Percentiles rank a stretch among this genome's conserved stretches.
phyloP scores from a whole-genome alignment of 768 basidiomycete genomes.

The Russula olivacea region DNA sequence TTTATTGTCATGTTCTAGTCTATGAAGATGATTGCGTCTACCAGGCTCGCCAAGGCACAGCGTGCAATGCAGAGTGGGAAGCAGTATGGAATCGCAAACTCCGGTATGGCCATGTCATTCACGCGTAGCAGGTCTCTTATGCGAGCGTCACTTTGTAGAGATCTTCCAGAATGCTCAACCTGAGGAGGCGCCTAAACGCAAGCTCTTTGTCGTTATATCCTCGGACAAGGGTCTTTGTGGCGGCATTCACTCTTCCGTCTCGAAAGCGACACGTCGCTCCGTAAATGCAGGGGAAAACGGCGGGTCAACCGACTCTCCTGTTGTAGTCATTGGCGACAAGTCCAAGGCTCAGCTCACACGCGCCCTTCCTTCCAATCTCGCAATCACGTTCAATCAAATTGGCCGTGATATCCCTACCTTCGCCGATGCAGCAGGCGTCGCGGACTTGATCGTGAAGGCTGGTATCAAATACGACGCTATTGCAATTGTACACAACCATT shows the following conservation, averaged over 20 bases:
- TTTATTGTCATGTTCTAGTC: slow-evolving; percentile 44
- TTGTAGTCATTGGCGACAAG: slow-evolving; percentile 96
- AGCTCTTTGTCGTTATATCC: slow-evolving; percentile 90
- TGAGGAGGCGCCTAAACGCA: slow-evolving; percentile 63
- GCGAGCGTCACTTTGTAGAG: slow-evolving; percentile 44
- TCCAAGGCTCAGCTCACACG: slow-evolving; percentile 88
- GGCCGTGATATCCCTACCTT: slow-evolving; percentile 97
- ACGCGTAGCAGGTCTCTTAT: not conserved
- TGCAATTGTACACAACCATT: slow-evolving; percentile 75
- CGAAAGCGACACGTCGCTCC: slow-evolving; percentile 78
- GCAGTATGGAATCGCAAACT: slow-evolving; percentile 87
- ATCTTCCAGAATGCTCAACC: slow-evolving; percentile 75
- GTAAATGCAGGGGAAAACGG: slow-evolving; percentile 46
- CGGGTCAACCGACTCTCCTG: slow-evolving; percentile 54
- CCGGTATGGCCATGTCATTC: slow-evolving; percentile 47
- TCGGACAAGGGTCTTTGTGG: slow-evolving; percentile 99
- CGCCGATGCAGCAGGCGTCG: slow-evolving; percentile 88
- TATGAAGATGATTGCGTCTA: slow-evolving; percentile 99
- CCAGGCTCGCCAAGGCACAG: slow-evolving; percentile 93
- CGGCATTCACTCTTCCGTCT: slow-evolving; percentile 97
- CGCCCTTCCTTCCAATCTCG: slow-evolving; percentile 54
- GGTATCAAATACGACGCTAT: slow-evolving; percentile 85
- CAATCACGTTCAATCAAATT: slow-evolving; percentile 93
- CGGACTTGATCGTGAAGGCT: slow-evolving; percentile 85
- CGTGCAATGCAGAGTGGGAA: slow-evolving; percentile 89